Evolutionary conservation across 2,329 filamentous ascomycete genomes (phyloP).

Genomic region (Fusarium veterinarium): DNA sequence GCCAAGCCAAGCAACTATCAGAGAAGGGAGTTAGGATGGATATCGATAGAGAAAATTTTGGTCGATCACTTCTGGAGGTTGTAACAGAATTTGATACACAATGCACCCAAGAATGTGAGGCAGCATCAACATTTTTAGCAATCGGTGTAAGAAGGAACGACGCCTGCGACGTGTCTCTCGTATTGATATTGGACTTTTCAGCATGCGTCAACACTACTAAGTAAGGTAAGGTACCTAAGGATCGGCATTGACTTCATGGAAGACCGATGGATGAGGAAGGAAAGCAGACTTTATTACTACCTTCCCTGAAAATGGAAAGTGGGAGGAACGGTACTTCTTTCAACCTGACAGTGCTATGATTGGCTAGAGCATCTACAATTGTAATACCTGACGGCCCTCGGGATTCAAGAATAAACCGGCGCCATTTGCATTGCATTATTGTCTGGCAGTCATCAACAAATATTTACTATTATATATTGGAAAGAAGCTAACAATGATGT

Average conservation of each 20-base stretch:
- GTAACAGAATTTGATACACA: conserved; percentile 8
- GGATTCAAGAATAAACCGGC: not conserved
- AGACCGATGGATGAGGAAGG: conserved; percentile 2
- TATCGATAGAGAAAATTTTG: not conserved
- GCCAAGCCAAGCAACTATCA: conserved; percentile 30
- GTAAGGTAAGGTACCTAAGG: not conserved
- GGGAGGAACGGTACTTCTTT: conserved; percentile 9
- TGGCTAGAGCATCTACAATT: conserved; percentile 8
- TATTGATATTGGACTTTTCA: not conserved
- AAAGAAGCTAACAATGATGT: not conserved
- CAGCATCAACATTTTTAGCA: not conserved
- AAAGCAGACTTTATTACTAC: conserved; percentile 12
- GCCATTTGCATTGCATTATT: not conserved
- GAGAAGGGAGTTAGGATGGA: conserved; percentile 12
- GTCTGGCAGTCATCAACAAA: not conserved
- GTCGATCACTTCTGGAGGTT: conserved; percentile 22
- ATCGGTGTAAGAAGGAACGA: not conserved
- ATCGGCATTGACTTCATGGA: conserved; percentile 4
- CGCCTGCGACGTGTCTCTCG: not conserved
- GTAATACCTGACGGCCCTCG: conserved; percentile 3
- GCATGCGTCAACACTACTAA: conserved; percentile 4
- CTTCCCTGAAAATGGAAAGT: conserved; percentile 12
- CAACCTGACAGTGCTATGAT: conserved; percentile 10
- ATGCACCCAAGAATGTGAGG: conserved; percentile 1
- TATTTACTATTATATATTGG: not conserved